A percentile compares a stretch with the other conserved stretches of the same genome.
Evolutionary conservation across 306 rosid genomes (phyloP).

Genomic region (Prunus padus): DNA sequence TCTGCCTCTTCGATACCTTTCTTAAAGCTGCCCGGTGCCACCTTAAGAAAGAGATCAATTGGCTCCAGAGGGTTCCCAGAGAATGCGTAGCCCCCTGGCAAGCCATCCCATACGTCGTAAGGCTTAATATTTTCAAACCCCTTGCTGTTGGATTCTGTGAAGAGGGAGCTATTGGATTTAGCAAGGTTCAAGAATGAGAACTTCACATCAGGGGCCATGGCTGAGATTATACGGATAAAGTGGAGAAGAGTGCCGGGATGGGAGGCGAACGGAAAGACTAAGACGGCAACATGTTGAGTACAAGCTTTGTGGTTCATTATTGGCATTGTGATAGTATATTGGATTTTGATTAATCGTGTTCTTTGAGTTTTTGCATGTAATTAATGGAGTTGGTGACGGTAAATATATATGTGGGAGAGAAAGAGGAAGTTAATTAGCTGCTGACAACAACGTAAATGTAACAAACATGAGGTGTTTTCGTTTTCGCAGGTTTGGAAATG

Average conservation of each 20-base stretch:
- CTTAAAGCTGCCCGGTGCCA: conserved; percentile 35
- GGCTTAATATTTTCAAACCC: conserved; percentile 28
- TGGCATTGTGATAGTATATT: neutral
- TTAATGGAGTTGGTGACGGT: neutral
- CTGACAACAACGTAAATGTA: neutral
- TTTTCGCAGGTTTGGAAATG: neutral
- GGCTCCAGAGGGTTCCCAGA: conserved; percentile 28
- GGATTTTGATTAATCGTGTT: too few relatives aligned
- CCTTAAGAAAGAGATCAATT: conserved; percentile 35
- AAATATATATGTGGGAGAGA: neutral
- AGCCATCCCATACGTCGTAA: conserved; percentile 53
- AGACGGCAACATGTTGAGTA: conserved; percentile 50
- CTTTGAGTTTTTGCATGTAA: neutral
- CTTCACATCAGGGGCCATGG: conserved; percentile 10
- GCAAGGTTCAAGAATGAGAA: conserved; percentile 62
- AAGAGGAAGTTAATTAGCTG: neutral
- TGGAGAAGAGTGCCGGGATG: conserved; percentile 62
- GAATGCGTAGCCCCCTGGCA: conserved; percentile 39
- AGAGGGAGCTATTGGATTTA: conserved; percentile 31
- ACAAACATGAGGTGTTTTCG: neutral
- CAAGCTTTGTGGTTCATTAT: neutral
- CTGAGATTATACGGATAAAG: conserved; percentile 38
- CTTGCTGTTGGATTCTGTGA: neutral
- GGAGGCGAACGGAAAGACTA: conserved; percentile 73
- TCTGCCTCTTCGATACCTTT: conserved; percentile 36